A percentile compares a stretch with the other conserved stretches of the same genome.
phyloP scores from a whole-genome alignment of 139 green algal species.

The Mychonastes homosphaera region DNA sequence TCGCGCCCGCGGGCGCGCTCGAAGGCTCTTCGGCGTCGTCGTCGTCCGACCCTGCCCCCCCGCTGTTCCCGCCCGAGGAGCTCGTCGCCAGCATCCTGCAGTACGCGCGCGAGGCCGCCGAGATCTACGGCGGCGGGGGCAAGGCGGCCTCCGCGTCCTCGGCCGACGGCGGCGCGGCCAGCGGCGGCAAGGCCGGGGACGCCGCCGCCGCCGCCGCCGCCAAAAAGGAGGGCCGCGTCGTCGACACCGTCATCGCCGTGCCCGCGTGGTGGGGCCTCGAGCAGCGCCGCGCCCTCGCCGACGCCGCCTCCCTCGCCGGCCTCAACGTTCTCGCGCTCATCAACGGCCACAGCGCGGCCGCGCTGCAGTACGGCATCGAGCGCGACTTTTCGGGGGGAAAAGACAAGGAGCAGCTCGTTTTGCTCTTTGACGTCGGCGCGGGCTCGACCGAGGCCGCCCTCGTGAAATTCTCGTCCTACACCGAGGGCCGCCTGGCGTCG shows the following conservation, averaged over 20 bases:
- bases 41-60: too few species aligned
- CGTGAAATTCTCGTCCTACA: conserved; percentile 74
- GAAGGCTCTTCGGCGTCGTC: too few species aligned
- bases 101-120: conserved; percentile 71
- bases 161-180: too few species aligned
- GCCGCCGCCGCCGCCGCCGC: too few species aligned
- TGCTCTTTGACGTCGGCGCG: conserved; percentile 92
- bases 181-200: too few species aligned
- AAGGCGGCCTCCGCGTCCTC: too few species aligned
- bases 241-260: conserved; percentile 78
- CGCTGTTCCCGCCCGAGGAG: conserved; percentile 65
- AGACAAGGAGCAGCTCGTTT: conserved; percentile 66
- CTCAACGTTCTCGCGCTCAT: conserved; percentile 84
- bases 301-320: conserved; percentile 64
- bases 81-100: conserved; percentile 75
- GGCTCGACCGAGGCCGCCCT: conserved; percentile 60
- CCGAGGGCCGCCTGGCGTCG: too few species aligned
- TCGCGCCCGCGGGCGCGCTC: too few species aligned
- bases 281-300: conserved; percentile 70
- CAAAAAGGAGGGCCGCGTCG: too few species aligned
- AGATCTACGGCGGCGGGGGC: conserved; percentile 47
- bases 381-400: conserved; percentile 75
- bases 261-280: conserved; percentile 75
- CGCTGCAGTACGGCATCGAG: conserved; percentile 96
- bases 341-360: conserved; percentile 77